phyloP scores from a whole-genome alignment of 208 protist genomes.

The Leishmania martiniquensis region DNA sequence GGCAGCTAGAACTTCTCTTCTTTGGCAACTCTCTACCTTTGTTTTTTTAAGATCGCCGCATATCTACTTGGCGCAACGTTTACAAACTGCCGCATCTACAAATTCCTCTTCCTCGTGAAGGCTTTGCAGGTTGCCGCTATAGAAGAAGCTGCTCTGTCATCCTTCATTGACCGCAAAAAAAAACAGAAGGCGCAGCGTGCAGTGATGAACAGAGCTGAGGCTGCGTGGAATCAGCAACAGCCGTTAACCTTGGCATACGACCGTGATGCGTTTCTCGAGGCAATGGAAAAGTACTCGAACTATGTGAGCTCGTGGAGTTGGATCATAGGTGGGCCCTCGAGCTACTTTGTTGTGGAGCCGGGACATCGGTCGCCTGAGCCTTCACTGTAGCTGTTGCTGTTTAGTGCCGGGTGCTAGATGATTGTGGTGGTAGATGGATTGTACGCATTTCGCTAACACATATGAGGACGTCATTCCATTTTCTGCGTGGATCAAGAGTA shows the following conservation, averaged over 20 bases:
- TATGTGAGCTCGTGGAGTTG: conserved; percentile 18
- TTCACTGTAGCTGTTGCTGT: neutral
- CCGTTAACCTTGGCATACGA: conserved; percentile 5
- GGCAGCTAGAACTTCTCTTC: neutral
- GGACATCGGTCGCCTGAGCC: neutral
- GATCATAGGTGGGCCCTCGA: conserved; percentile 22
- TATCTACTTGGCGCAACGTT: neutral
- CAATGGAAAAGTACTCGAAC: conserved; percentile 23
- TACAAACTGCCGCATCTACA: neutral
- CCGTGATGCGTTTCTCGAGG: conserved; percentile 11
- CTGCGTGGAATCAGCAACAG: neutral
- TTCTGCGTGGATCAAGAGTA: too few relatives aligned
- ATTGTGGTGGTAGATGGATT: too few relatives aligned
- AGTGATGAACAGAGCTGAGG: conserved; percentile 12
- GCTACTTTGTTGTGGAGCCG: conserved; percentile 26
- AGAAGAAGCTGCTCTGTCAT: neutral
- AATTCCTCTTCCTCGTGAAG: neutral
- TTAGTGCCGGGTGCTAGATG: neutral
- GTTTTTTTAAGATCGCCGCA: too few relatives aligned
- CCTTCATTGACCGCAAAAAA: neutral
- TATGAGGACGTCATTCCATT: too few relatives aligned
- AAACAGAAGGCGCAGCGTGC: neutral
- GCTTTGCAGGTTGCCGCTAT: neutral
- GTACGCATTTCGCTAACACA: neutral
- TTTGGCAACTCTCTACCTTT: neutral